Evolutionary conservation across 306 rosid species (phyloP).

Genomic region (Cucurbita moschata): DNA sequence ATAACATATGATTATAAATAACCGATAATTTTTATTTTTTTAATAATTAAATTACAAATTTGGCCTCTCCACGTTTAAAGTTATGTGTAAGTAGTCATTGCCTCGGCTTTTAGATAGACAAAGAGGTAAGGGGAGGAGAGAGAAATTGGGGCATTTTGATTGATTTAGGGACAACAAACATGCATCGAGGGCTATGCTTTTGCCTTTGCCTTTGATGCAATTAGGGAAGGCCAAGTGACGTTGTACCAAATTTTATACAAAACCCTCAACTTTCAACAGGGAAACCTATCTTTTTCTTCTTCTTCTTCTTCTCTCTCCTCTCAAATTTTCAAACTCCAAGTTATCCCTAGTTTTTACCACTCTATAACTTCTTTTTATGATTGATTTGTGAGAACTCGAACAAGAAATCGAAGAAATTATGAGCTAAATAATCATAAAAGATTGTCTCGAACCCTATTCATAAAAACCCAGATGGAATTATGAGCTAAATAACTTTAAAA

Average conservation of each 20-base stretch:
- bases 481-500: too few relatives aligned
- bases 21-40: too few relatives aligned
- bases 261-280: constrained; percentile 8
- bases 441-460: too few relatives aligned
- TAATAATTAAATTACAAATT: too few relatives aligned
- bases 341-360: not conserved
- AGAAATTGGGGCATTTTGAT: not conserved
- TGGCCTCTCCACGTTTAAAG: too few relatives aligned
- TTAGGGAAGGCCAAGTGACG: constrained; percentile 1
- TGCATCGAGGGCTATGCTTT: constrained; percentile 2
- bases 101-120: not conserved
- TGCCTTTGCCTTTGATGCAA: not conserved
- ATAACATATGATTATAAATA: too few relatives aligned
- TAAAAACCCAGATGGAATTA: too few relatives aligned
- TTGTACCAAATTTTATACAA: not conserved
- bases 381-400: not conserved
- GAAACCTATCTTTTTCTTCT: not conserved
- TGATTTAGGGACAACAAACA: not conserved
- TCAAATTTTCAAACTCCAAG: too few relatives aligned
- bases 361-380: not conserved
- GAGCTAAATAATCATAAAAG: too few relatives aligned
- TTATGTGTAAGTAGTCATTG: too few relatives aligned
- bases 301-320: not conserved
- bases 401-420: not conserved
- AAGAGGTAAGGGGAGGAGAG: constrained; percentile 7